These are phyloP conservation scores for Penicillium angulare DNA, from an alignment of 495 filamentous ascomycete species.

Conservation along the genomic window DNA sequence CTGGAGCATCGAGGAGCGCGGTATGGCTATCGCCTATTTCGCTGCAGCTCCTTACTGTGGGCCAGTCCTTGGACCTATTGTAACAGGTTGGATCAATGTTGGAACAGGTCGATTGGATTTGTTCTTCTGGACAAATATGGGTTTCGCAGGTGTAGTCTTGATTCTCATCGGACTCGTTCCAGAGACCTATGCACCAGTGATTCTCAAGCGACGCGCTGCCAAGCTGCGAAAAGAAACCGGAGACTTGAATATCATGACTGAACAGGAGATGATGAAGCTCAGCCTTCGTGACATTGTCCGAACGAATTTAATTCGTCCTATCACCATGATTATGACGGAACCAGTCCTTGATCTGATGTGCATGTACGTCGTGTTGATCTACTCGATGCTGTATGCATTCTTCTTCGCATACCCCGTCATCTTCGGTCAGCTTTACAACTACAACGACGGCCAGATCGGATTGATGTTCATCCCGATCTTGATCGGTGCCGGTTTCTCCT, in stretches of 20 bases:
- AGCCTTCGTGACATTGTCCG: slow-evolving; percentile 43
- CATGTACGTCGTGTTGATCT: slow-evolving; percentile 66
- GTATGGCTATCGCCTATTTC: slow-evolving; percentile 60
- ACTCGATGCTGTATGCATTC: slow-evolving; percentile 70
- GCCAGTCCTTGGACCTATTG: slow-evolving; percentile 57
- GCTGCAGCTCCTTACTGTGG: slow-evolving; percentile 53
- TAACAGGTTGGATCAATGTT: slow-evolving; percentile 55
- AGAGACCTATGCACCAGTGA: slow-evolving; percentile 63
- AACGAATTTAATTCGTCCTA: slow-evolving; percentile 41
- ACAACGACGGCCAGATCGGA: slow-evolving; percentile 33
- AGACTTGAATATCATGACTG: slow-evolving; percentile 53
- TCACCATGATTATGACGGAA: slow-evolving; percentile 39
- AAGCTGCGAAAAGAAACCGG: slow-evolving; percentile 57
- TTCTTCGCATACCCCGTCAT: slow-evolving; percentile 70
- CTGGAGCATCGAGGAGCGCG: slow-evolving; percentile 57
- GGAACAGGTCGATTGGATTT: slow-evolving; percentile 54
- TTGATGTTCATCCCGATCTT: slow-evolving; percentile 37
- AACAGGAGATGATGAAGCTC: slow-evolving; percentile 34
- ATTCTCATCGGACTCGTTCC: slow-evolving; percentile 48
- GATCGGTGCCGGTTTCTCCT: slow-evolving; percentile 56
- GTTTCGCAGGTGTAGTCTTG: slow-evolving; percentile 45
- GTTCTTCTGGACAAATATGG: slow-evolving; percentile 45
- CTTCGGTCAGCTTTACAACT: slow-evolving; percentile 54
- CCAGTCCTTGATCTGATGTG: slow-evolving; percentile 60
- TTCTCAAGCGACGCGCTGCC: slow-evolving; percentile 56